A percentile compares a stretch with the other conserved stretches of the same genome.
Evolutionary conservation across 495 filamentous ascomycete genomes (phyloP).

Genomic region (Astrothelium subdiscretum): DNA sequence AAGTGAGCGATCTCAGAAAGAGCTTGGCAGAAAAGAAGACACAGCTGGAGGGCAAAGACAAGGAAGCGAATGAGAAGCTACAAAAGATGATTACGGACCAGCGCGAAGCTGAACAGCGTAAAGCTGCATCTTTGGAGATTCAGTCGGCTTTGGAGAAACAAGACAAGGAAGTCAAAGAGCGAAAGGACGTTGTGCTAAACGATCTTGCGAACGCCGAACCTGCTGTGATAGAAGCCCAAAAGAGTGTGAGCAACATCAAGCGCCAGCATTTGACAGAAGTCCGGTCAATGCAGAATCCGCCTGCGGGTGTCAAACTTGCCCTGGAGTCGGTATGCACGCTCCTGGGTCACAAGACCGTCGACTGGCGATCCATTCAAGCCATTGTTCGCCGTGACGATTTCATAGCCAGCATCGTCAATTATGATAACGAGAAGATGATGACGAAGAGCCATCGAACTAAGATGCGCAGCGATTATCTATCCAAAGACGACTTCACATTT

Average conservation of each 20-base stretch:
- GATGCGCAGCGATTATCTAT: slow-evolving; percentile 88
- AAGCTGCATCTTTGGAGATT: slow-evolving; percentile 75
- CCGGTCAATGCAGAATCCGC: slow-evolving; percentile 87
- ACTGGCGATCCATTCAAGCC: slow-evolving; percentile 81
- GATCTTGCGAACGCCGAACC: slow-evolving; percentile 90
- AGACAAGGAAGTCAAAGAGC: slow-evolving; percentile 73
- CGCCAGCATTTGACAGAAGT: slow-evolving; percentile 94
- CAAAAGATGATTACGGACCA: slow-evolving; percentile 96
- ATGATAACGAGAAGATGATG: slow-evolving; percentile 94
- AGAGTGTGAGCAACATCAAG: slow-evolving; percentile 96
- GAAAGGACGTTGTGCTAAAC: slow-evolving; percentile 71
- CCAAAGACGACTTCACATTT: slow-evolving; percentile 87
- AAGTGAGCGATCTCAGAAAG: slow-evolving; percentile 79
- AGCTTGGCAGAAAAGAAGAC: slow-evolving; percentile 89
- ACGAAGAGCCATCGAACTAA: slow-evolving; percentile 64
- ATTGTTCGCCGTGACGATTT: slow-evolving; percentile 89
- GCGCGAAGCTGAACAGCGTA: slow-evolving; percentile 85
- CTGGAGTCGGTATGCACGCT: slow-evolving; percentile 91
- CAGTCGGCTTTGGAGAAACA: slow-evolving; percentile 78
- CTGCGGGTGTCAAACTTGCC: slow-evolving; percentile 77
- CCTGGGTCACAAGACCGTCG: slow-evolving; percentile 77
- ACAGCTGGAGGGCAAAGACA: slow-evolving; percentile 85
- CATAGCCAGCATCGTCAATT: slow-evolving; percentile 94
- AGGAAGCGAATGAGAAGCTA: slow-evolving; percentile 92
- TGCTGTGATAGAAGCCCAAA: slow-evolving; percentile 82